phyloP scores from a whole-genome alignment of 108 stramenopile genomes.

The Skeletonema marinoi region DNA sequence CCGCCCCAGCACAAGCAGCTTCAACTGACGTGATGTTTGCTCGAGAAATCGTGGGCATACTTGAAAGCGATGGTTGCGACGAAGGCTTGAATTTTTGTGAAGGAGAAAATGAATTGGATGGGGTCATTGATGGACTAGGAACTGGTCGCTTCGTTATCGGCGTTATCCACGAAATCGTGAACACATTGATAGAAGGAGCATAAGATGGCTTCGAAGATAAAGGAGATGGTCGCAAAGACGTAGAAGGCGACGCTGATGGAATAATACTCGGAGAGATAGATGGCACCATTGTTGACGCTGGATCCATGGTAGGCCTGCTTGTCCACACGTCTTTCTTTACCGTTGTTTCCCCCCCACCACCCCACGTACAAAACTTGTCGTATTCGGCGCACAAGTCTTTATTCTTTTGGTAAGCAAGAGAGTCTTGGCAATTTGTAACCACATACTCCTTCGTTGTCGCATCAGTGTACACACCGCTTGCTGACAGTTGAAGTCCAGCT shows the following conservation, averaged over 20 bases:
- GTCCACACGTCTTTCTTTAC: background rate
- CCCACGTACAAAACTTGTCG: conserved; percentile 9
- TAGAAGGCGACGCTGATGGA: background rate
- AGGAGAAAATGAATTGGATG: background rate
- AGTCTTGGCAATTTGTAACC: conserved; percentile 17
- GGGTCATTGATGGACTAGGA: background rate
- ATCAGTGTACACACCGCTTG: conserved; percentile 12
- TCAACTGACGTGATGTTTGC: background rate
- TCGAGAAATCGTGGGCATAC: background rate
- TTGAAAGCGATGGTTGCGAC: conserved; percentile 2
- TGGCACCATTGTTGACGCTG: background rate
- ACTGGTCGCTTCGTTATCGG: background rate
- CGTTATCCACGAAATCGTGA: background rate
- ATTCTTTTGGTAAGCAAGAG: background rate
- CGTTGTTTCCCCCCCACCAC: background rate
- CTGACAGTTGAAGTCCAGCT: conserved; percentile 9
- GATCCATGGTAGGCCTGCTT: background rate
- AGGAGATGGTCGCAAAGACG: too few species aligned
- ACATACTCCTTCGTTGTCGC: conserved; percentile 16
- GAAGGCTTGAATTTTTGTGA: background rate
- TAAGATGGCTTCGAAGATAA: background rate
- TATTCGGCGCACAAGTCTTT: conserved; percentile 12
- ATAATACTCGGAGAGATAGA: background rate
- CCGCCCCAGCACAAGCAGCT: conserved; percentile 2
- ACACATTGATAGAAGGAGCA: background rate